Conservation (phyloP, 306 rosid species). For the Rosa multiflora region DNA sequence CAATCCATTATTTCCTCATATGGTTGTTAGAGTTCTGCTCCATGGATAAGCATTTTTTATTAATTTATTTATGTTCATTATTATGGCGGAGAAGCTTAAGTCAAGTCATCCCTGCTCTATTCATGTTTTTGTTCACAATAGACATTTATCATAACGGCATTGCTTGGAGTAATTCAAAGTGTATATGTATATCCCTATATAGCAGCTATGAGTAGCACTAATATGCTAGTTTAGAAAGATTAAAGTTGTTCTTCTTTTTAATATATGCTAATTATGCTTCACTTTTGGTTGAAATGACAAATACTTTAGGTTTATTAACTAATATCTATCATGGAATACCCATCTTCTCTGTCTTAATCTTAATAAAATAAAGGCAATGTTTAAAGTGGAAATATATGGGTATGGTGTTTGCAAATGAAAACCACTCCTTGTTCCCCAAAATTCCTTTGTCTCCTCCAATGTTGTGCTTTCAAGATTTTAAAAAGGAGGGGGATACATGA, state of each 20-base stretch:
- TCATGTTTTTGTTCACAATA: not conserved
- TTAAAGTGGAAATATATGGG: not conserved
- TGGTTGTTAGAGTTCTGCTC: not conserved
- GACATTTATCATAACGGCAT: not conserved
- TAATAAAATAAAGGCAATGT: not conserved
- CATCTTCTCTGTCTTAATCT: not conserved
- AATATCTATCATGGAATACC: not conserved
- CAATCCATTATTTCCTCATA: not conserved
- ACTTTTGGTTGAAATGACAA: conserved; percentile 8
- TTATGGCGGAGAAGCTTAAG: not conserved
- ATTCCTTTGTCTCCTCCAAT: conserved; percentile 38
- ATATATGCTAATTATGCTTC: not conserved
- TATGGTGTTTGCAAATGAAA: conserved; percentile 15
- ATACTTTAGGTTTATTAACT: not conserved
- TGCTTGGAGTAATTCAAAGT: conserved; percentile 1
- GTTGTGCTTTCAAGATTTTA: conserved; percentile 22
- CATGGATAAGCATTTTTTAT: not conserved
- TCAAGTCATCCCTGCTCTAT: conserved; percentile 1
- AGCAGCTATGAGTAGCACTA: not conserved
- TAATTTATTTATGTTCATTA: not conserved
- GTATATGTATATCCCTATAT: not conserved
- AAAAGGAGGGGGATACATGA: conserved; percentile 18
- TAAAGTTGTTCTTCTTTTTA: not conserved
- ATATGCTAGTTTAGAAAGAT: conserved; percentile 1
- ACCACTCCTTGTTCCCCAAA: conserved; percentile 34